A percentile compares a stretch with the other conserved stretches of the same genome.
phyloP scores from a whole-genome alignment of 2,329 filamentous ascomycete genomes.

The Diaporthe vaccinii region DNA sequence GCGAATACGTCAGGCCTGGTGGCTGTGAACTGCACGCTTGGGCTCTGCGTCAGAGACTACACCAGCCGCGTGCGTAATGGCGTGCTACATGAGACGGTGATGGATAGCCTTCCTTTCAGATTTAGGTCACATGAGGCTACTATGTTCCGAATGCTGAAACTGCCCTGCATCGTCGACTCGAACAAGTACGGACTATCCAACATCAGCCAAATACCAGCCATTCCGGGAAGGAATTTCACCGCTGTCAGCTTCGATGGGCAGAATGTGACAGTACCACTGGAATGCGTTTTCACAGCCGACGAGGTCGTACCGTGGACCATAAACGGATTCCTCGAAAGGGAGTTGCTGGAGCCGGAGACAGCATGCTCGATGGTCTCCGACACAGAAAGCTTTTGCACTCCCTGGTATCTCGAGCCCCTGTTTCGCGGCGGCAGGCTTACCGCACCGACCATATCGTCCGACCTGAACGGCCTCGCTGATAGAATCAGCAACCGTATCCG shows the following conservation, averaged over 20 bases:
- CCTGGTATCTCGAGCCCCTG: background rate
- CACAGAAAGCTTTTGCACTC: background rate
- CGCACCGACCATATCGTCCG: background rate
- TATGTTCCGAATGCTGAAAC: background rate
- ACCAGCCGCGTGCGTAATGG: background rate
- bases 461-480: background rate
- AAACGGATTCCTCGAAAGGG: too few relatives aligned
- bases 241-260: background rate
- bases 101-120: background rate
- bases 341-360: too few relatives aligned
- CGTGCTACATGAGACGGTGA: background rate
- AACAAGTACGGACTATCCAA: background rate
- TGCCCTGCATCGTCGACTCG: background rate
- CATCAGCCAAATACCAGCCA: background rate
- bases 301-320: fast-evolving
- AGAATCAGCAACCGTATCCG: background rate
- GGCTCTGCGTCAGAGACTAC: background rate
- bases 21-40: background rate
- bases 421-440: background rate
- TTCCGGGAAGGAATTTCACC: background rate
- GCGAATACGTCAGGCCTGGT: background rate
- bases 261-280: background rate
- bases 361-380: background rate
- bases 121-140: too few relatives aligned
- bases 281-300: background rate